Evolutionary conservation across 139 green algal genomes (phyloP).

Genomic region (Desmodesmus armatus): DNA sequence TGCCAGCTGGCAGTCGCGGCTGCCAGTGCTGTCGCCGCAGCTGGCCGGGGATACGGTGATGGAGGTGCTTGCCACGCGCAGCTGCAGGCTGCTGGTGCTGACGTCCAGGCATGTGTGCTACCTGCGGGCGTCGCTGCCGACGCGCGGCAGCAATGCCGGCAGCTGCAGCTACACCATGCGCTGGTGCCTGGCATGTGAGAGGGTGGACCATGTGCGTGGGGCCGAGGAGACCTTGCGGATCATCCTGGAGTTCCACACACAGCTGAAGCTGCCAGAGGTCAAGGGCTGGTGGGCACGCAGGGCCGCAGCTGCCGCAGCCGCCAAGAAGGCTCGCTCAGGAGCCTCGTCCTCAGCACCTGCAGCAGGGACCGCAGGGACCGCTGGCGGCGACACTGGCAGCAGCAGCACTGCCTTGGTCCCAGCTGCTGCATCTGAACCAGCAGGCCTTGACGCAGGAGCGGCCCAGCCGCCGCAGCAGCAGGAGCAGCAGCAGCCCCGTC

Average conservation of each 20-base stretch:
- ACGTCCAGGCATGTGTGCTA: slow-evolving; percentile 80
- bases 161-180: slow-evolving; percentile 24
- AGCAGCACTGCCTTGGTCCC: no score
- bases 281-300: not conserved
- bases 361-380: not conserved
- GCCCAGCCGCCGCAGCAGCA: not conserved
- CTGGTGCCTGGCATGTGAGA: slow-evolving; percentile 33
- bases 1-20: slow-evolving; percentile 49
- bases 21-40: slow-evolving; percentile 65
- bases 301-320: not conserved
- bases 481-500: not conserved
- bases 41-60: slow-evolving; percentile 68
- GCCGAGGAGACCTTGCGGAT: slow-evolving; percentile 40
- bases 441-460: not conserved
- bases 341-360: not conserved
- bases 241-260: slow-evolving; percentile 21
- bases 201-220: slow-evolving; percentile 43
- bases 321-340: not conserved
- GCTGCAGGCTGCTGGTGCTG: slow-evolving; percentile 78
- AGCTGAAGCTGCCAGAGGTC: slow-evolving; percentile 20
- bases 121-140: slow-evolving; percentile 49
- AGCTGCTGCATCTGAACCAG: no score
- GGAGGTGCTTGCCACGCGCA: slow-evolving; percentile 76
- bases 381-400: not conserved
- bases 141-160: not conserved